Conservation (phyloP, 2,329 filamentous ascomycete genomes). For the Aspergillus floridensis region DNA sequence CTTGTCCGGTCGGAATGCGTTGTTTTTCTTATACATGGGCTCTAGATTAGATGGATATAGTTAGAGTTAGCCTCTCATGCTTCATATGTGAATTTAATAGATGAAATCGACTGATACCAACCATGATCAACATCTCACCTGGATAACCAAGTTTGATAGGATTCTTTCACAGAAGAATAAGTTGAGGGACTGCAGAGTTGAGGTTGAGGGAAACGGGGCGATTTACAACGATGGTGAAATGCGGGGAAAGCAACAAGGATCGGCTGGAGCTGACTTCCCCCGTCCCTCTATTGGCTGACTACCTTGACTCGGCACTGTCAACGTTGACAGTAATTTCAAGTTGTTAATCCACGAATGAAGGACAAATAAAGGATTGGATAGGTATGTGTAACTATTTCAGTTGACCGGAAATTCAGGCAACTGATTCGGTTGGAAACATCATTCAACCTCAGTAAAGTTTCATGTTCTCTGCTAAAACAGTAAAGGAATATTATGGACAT, state of each 20-base stretch:
- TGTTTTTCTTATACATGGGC: not conserved
- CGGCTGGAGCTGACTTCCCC: conserved; percentile 6
- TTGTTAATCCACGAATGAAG: no score
- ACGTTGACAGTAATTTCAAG: no score
- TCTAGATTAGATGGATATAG: conserved; percentile 8
- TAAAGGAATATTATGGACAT: not conserved
- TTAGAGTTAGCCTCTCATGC: not conserved
- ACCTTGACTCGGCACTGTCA: not conserved
- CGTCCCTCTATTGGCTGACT: conserved; percentile 3
- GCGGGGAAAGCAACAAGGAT: conserved; percentile 8
- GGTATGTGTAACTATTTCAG: no score
- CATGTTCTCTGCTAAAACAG: no score
- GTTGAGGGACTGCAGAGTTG: not conserved
- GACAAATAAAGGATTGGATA: no score
- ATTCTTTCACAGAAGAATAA: not conserved
- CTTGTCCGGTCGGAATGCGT: conserved; percentile 1
- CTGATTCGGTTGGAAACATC: no score
- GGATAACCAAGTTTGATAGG: not conserved
- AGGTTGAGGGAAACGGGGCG: not conserved
- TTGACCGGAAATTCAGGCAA: no score
- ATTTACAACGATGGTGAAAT: conserved; percentile 5
- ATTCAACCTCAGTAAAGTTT: no score
- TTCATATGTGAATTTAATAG: not conserved
- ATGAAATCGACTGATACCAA: not conserved
- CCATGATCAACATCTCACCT: not conserved